Conservation (phyloP, 2,329 filamentous ascomycete species). For the Helicocarpus griseus region DNA sequence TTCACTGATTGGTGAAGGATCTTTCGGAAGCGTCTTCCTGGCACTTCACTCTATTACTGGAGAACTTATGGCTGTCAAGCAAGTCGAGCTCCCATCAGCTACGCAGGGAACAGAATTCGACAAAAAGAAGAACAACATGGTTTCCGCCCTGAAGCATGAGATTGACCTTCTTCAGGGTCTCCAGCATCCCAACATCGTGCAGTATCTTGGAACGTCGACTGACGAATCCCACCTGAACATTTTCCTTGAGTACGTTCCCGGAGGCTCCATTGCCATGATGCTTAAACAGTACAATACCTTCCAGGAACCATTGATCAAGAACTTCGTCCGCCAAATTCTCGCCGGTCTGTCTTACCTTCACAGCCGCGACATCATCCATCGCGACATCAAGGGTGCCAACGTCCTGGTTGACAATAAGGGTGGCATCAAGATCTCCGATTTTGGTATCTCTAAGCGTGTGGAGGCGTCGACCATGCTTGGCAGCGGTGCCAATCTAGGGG, state of each 20-base stretch:
- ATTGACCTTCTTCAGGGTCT: slow-evolving; percentile 89
- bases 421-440: slow-evolving; percentile 98
- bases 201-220: slow-evolving; percentile 90
- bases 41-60: slow-evolving; percentile 92
- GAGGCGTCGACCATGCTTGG: slow-evolving; percentile 76
- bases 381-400: slow-evolving; percentile 98
- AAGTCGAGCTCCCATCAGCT: slow-evolving; percentile 82
- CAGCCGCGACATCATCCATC: slow-evolving; percentile 89
- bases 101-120: slow-evolving; percentile 70
- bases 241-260: slow-evolving; percentile 98
- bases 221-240: slow-evolving; percentile 92
- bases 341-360: slow-evolving; percentile 89
- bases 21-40: slow-evolving; percentile 91
- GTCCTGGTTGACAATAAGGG: slow-evolving; percentile 98
- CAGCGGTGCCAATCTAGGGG: slow-evolving; percentile 27
- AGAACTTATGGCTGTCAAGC: slow-evolving; percentile 95
- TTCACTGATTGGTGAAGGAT: slow-evolving; percentile 90
- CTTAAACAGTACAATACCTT: slow-evolving; percentile 96
- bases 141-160: slow-evolving; percentile 91
- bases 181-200: slow-evolving; percentile 93
- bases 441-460: slow-evolving; percentile 96
- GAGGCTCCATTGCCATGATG: slow-evolving; percentile 96
- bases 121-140: slow-evolving; percentile 93
- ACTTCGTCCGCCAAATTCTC: slow-evolving; percentile 93
- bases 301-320: slow-evolving; percentile 84